Base-by-base conservation (phyloP, 1,139 yeast species). In the Groenewaldozyma sp. region DNA sequence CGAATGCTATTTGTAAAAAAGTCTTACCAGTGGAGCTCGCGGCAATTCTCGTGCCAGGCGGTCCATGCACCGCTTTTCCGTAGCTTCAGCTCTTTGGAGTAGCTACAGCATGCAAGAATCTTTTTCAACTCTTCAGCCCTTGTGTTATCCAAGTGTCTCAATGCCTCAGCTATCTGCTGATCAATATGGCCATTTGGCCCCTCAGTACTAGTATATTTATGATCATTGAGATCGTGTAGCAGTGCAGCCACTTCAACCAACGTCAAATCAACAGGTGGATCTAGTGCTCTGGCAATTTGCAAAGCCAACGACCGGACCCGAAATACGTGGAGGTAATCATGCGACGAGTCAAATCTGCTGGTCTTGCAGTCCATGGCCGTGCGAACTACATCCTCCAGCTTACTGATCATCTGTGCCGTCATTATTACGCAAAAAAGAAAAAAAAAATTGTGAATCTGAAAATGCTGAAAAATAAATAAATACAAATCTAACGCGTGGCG, bases 161-260 rank as follows among this genome's bases (percentile, higher is more conserved):
- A 43, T 16, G 53, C 38, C 13, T 38, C 40, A 14, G 21, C 11
- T 16, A 27, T 20, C 21, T 27, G 28, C 2, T 17, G 20, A 28
- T 33, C 31, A 21, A 50, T 33, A 19, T 45, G 44, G 6, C 31
- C n/a, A n/a, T n/a, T n/a, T n/a, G n/a, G n/a, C n/a, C n/a, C n/a
- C n/a, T n/a, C n/a, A n/a, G n/a, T n/a, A n/a, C n/a, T n/a, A 26
- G 34, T 39, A 45, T 61, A 63, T 47, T 63, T 63, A 51, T 59
- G 61, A 40, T 63, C 67, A 18, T 55, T 51, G 31, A 62, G 48
- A 42, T 62, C 67, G 43, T 63, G 67, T 37, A 60, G 55, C 31
- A 63, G 47, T 2, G 67, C 67, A 0, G 59, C 64, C 13, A 63
- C 47, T 42, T 59, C 60, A 1, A 62, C 65, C 4, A 60, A 58